Percentiles rank a stretch among this genome's conserved stretches.
Evolutionary conservation across 2,329 filamentous ascomycete species (phyloP).

Genomic region (Xylaria sp.): DNA sequence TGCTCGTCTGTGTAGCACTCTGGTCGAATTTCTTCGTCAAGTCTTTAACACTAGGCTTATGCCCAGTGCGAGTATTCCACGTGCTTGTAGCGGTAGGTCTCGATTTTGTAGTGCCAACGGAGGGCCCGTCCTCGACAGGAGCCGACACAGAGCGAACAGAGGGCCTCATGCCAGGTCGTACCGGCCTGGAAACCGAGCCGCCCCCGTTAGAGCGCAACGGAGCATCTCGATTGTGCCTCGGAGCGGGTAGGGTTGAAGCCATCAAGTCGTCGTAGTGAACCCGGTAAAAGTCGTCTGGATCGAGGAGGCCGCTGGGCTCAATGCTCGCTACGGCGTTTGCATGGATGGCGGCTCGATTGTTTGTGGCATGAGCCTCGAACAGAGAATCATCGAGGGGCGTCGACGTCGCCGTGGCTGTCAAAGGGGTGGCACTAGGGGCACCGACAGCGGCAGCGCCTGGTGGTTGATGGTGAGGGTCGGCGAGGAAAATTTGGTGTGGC

Average conservation of each 20-base stretch:
- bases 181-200: slow-evolving; percentile 60
- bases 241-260: slow-evolving; percentile 54
- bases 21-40: slow-evolving; percentile 83
- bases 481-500: slow-evolving; percentile 31
- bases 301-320: slow-evolving; percentile 57
- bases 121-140: slow-evolving; percentile 61
- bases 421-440: slow-evolving; percentile 25
- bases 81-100: slow-evolving; percentile 46
- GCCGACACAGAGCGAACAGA: slow-evolving; percentile 66
- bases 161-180: slow-evolving; percentile 56
- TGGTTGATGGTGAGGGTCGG: slow-evolving; percentile 38
- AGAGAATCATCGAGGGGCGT: slow-evolving; percentile 40
- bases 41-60: slow-evolving; percentile 80
- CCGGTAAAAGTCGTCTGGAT: slow-evolving; percentile 68
- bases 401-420: slow-evolving; percentile 28
- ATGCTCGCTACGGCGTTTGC: slow-evolving; percentile 51
- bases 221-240: slow-evolving; percentile 56
- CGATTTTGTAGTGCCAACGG: slow-evolving; percentile 47
- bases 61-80: slow-evolving; percentile 47
- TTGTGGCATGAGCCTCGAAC: slow-evolving; percentile 53
- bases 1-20: slow-evolving; percentile 53
- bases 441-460: slow-evolving; percentile 40
- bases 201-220: slow-evolving; percentile 62
- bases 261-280: slow-evolving; percentile 58
- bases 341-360: slow-evolving; percentile 53